Percentiles rank a stretch among this genome's conserved stretches.
Conservation (phyloP, 305 asterid genomes). For the Plantago coronopus region DNA sequence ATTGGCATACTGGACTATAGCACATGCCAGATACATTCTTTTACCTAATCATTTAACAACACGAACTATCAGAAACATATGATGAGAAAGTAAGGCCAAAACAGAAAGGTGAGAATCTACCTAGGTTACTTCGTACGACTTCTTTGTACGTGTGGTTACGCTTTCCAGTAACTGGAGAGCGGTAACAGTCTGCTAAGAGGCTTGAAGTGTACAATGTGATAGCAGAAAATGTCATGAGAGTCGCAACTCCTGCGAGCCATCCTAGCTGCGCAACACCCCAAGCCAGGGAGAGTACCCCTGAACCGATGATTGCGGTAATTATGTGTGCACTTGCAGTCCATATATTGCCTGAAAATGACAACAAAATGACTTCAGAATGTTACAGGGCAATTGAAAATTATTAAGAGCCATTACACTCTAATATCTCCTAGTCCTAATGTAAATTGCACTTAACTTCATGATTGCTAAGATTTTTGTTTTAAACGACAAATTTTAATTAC, state of each 20-base stretch:
- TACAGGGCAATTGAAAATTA: no score
- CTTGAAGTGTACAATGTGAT: slow-evolving; percentile 42
- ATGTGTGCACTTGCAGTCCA: slow-evolving; percentile 61
- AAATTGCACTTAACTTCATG: no score
- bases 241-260: slow-evolving; percentile 40
- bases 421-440: no score
- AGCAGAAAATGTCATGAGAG: slow-evolving; percentile 34
- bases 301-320: slow-evolving; percentile 46
- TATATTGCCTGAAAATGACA: slow-evolving; percentile 30
- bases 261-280: slow-evolving; percentile 56
- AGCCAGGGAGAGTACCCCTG: slow-evolving; percentile 49
- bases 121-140: slow-evolving; percentile 40
- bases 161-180: slow-evolving; percentile 37
- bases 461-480: no score
- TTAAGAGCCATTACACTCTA: no score
- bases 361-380: neutral
- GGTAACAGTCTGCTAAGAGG: slow-evolving; percentile 47
- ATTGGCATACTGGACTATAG: slow-evolving; percentile 48
- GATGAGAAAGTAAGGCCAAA: no score
- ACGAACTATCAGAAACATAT: no score
- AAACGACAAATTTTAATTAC: no score
- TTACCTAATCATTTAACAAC: slow-evolving; percentile 36
- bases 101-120: neutral
- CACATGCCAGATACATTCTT: slow-evolving; percentile 47
- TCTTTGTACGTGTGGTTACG: slow-evolving; percentile 48